phyloP scores from a whole-genome alignment of 176 grass and related monocot genomes.

The Triticum dicoccoides region DNA sequence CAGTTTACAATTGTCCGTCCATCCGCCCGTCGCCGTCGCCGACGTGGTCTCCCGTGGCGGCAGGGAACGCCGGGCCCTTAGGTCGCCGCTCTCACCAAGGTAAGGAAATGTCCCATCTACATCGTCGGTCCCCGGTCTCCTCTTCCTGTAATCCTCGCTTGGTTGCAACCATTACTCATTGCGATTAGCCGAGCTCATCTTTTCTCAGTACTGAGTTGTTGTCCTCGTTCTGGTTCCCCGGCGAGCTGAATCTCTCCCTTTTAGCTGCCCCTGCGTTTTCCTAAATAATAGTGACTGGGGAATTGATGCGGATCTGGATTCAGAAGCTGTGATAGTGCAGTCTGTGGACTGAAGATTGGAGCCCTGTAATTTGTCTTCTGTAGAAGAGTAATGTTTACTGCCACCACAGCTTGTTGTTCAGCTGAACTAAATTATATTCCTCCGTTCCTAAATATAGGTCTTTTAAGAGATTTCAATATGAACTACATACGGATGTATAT shows the following conservation, averaged over 20 bases:
- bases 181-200: not conserved
- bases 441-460: too few species aligned
- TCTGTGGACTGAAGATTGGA: not conserved
- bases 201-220: not conserved
- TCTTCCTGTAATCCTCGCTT: not conserved
- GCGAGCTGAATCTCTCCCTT: not conserved
- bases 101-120: not conserved
- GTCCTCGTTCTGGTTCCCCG: not conserved
- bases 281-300: not conserved
- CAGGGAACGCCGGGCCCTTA: not conserved
- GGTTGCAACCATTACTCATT: not conserved
- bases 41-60: not conserved
- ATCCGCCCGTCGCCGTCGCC: not conserved
- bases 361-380: not conserved
- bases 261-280: not conserved
- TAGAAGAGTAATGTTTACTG: not conserved
- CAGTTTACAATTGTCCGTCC: not conserved
- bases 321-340: not conserved
- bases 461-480: too few species aligned
- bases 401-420: not conserved
- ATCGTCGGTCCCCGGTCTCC: not conserved
- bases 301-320: not conserved
- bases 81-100: not conserved
- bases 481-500: too few species aligned
- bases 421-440: not conserved